Evolutionary conservation across 192 early-diverging fungal genomes (phyloP), one percentile per base, ranked within the genome.

Genomic region (Coemansia sp.): DNA sequence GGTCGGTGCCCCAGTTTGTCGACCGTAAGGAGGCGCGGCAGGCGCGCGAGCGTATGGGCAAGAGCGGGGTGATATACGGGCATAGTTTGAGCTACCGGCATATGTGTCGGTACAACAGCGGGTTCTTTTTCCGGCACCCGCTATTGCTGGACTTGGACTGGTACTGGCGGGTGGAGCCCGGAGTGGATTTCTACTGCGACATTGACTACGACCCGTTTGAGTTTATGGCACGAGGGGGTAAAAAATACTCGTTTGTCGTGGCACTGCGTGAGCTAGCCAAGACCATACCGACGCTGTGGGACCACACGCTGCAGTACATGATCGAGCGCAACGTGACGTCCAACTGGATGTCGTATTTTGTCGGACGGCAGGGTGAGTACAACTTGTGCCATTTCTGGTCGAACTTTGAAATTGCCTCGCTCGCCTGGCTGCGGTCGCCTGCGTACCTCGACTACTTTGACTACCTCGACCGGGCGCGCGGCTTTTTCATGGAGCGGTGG

Each of bases 81-180:
- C 84, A 75, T 10, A 81, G 78, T 27, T 75, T 88, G 50, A 83
- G 85, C 10, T 94, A 94, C 69, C 85, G 90, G 28, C 89, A 94
- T 52, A 94, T 94, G 90, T 94, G 90, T 43, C 79, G 90, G 34
- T 94, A 62, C 63, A 68, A 65, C 49, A 62, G 69, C 62, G 71
- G 65, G 9, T 73, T 73, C 41, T 68, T 73, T 46, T 86, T 79
- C 64, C 66, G 82, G 41, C 92, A 92, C 49, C 85, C 86, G 21
- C 65, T 90, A 3, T 66, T 88, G 46, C 62, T 70, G 23, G 51
- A 79, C 29, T 87, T 84, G 36, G 88, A 92, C 54, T 94, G 83
- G 70, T 94, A 92, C 63, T 94, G 92, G 92, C 80, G 92, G 1
- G 80, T 94, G 9, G 92, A 95, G 60, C 92, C 92, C 1, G 84